A percentile compares a stretch with the other conserved stretches of the same genome.
Evolutionary conservation across 1,284 basidiomycete species (phyloP).

Genomic region (Puccinia hordei): DNA sequence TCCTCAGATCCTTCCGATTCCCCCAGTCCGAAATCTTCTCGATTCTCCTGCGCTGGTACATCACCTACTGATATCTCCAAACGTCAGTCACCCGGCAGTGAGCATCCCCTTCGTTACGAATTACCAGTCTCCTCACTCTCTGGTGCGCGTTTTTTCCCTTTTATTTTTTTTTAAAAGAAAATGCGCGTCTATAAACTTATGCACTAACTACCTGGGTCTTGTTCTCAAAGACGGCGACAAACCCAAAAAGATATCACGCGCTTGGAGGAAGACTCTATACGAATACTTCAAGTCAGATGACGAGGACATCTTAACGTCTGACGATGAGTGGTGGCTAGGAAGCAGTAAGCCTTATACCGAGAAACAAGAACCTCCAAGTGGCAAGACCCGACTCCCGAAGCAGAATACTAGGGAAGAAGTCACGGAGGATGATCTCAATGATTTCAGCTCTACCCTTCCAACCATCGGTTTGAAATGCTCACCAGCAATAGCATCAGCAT

Average conservation of each 20-base stretch:
- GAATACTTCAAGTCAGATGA: constrained; percentile 28
- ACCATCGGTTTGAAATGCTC: too few relatives aligned
- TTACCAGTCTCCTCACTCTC: background rate
- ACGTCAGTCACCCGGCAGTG: background rate
- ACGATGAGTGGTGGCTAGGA: constrained; percentile 21
- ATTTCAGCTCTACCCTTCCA: too few relatives aligned
- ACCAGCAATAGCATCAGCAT: background rate
- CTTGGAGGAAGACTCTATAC: constrained; percentile 4
- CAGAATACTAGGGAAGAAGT: background rate
- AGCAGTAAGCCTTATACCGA: constrained; percentile 2
- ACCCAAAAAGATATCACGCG: background rate
- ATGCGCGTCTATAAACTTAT: too few relatives aligned
- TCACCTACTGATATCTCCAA: too few relatives aligned
- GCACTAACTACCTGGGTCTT: background rate
- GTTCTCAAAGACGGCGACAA: background rate
- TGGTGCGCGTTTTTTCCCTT: too few relatives aligned
- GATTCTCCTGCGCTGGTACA: background rate
- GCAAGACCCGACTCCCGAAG: constrained; percentile 3
- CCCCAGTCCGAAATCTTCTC: background rate
- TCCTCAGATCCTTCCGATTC: background rate
- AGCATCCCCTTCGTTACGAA: background rate
- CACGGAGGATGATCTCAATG: background rate
- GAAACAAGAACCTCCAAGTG: constrained; percentile 18
- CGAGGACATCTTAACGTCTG: constrained; percentile 7
- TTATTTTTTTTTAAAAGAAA: too few relatives aligned